Conservation (phyloP, 106 monocot species). For the Acorus gramineus region DNA sequence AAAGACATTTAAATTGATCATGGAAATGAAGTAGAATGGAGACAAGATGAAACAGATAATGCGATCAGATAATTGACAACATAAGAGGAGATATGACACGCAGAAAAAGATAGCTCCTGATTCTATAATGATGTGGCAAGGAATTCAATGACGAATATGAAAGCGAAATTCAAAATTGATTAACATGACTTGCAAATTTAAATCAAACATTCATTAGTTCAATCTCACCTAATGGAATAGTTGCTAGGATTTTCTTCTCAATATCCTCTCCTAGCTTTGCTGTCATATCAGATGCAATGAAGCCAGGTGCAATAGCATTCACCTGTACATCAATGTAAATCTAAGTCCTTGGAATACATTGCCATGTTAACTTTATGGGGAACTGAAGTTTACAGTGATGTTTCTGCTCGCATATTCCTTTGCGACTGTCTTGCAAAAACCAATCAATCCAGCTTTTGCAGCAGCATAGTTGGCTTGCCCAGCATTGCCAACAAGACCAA, state of each 20-base stretch:
- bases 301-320: conserved; percentile 90
- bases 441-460: conserved; percentile 89
- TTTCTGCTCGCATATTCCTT: conserved; percentile 88
- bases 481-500: conserved; percentile 66
- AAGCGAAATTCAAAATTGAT: no score
- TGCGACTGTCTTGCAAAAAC: conserved; percentile 71
- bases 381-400: conserved; percentile 43
- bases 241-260: conserved; percentile 56
- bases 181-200: no score
- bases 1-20: no score
- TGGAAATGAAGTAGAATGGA: no score
- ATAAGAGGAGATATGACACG: no score
- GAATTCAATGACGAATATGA: no score
- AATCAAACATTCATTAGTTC: background rate
- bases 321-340: conserved; percentile 23
- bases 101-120: no score
- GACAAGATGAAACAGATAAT: no score
- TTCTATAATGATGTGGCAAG: no score
- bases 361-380: no score
- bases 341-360: no score
- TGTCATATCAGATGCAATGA: conserved; percentile 86
- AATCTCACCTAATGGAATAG: conserved; percentile 61
- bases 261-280: conserved; percentile 55
- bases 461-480: conserved; percentile 95
- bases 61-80: no score